Evolutionary conservation across 2,329 filamentous ascomycete genomes (phyloP), one percentile per base, ranked within the genome.

Genomic region (Scytalidium sp.): DNA sequence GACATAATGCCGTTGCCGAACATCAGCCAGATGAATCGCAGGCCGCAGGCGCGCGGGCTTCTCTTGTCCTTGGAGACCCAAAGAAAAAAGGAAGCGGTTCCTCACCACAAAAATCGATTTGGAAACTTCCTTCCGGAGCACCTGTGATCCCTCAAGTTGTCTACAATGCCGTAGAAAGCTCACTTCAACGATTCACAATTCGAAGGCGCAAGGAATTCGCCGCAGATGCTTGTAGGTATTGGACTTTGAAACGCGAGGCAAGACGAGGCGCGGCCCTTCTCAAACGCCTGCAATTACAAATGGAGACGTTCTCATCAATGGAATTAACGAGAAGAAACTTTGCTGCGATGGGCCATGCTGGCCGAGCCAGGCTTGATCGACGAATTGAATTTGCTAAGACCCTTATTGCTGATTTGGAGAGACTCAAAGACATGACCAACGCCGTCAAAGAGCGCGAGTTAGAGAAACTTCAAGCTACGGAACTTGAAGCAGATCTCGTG

Each of bases 241-340:
- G 94, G 94, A 97, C 94, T 0, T 70, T 99, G 55, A 99, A 99
- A 72, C 84, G 94, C 49, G 94, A 99, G 68, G 89, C 93, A 54
- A 84, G 94, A 27, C 81, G 94, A 51, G 94, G 94, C 43, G 94
- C 94, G 23, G 90, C 94, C 3, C 76, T 99, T 49, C 79, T 99
- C 52, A 97, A 97, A 71, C 84, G 94, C 29, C 77, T 99, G 19
- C 94, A 99, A 67, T 73, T 97, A 50, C 92, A 97, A 67, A 88
- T 97, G 79, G 93, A 97, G 68, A 90, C 90, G 0, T 99, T 97
- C 68, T 93, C 93, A 6, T 96, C 91, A 0, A 96, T 97, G 87
- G 94, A 99, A 70, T 85, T 99, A 57, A 97, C 94, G 2, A 82
- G 94, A 46, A 87, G 94, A 51, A 93, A 97, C 68, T 99, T 97